These are phyloP conservation scores for Candida broadrunensis DNA, from an alignment of 805 yeast genomes.

Conservation along the genomic window DNA sequence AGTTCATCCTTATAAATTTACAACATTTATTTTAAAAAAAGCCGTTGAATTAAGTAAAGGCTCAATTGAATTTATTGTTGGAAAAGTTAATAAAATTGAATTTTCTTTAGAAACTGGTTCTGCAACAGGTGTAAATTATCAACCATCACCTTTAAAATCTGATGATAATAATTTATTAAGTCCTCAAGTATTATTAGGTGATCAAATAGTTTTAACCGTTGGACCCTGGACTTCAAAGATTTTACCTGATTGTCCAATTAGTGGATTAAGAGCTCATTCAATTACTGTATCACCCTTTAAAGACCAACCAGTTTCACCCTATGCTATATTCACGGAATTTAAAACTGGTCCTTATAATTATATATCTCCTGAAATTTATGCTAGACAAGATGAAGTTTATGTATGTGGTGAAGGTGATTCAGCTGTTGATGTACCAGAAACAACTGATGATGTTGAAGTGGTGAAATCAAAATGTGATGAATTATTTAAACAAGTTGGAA, in stretches of 20 bases:
- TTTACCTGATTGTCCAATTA: constrained; percentile 89
- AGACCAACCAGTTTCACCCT: constrained; percentile 75
- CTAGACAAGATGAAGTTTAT: constrained; percentile 92
- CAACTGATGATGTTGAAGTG: constrained; percentile 90
- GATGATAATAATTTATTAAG: constrained; percentile 25
- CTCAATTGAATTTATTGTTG: constrained; percentile 78
- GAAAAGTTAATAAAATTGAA: constrained; percentile 71
- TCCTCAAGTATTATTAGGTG: constrained; percentile 54
- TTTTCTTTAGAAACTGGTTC: constrained; percentile 61
- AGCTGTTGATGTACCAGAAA: constrained; percentile 85
- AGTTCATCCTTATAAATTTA: constrained; percentile 92
- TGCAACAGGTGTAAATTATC: constrained; percentile 72
- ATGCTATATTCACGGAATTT: constrained; percentile 90
- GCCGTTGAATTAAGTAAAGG: constrained; percentile 70
- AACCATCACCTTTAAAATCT: constrained; percentile 36
- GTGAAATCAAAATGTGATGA: constrained; percentile 86
- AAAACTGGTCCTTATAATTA: constrained; percentile 63
- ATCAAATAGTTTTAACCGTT: constrained; percentile 77
- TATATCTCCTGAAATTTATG: constrained; percentile 92
- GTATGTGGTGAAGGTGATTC: constrained; percentile 98
- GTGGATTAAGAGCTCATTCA: constrained; percentile 92
- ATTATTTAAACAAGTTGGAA: constrained; percentile 75
- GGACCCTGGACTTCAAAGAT: constrained; percentile 98
- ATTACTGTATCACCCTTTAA: constrained; percentile 82
- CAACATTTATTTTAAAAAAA: constrained; percentile 75